Evolutionary conservation across 345 rosid genomes (phyloP).

Genomic region (Clarkia xantiana): DNA sequence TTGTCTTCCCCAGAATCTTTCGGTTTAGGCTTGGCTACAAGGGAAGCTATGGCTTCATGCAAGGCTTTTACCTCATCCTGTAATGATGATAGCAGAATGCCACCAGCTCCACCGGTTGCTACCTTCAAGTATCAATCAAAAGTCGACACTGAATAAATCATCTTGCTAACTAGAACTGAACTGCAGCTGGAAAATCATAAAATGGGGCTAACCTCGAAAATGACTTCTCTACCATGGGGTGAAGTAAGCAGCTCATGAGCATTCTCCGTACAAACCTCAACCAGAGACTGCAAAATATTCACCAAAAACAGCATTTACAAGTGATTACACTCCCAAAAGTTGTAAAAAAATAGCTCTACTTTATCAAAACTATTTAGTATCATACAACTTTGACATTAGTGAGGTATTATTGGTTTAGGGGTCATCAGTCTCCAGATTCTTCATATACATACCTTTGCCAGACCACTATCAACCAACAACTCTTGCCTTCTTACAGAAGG

Average conservation of each 20-base stretch:
- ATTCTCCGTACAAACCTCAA: constrained; percentile 51
- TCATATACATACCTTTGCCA: constrained; percentile 99
- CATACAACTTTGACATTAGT: too few relatives aligned
- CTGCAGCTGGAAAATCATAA: background rate
- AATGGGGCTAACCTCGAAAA: constrained; percentile 46
- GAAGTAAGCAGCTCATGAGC: constrained; percentile 57
- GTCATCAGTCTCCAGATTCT: too few relatives aligned
- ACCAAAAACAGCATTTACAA: background rate
- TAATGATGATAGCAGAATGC: constrained; percentile 42
- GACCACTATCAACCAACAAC: constrained; percentile 61
- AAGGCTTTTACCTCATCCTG: constrained; percentile 44
- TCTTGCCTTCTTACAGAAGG: constrained; percentile 63
- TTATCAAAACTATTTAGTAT: too few relatives aligned
- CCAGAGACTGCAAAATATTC: constrained; percentile 39
- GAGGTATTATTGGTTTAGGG: too few relatives aligned
- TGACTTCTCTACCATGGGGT: constrained; percentile 61
- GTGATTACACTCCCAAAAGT: background rate
- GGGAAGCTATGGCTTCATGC: constrained; percentile 51
- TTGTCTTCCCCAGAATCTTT: constrained; percentile 18
- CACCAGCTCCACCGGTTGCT: constrained; percentile 52
- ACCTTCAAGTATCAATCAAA: constrained; percentile 24
- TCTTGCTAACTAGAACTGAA: background rate
- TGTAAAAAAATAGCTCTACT: too few relatives aligned
- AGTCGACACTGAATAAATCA: background rate
- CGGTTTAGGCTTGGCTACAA: constrained; percentile 46